Evolutionary conservation across 768 basidiomycete genomes (phyloP), one percentile per base, ranked within the genome.

Genomic region (Lentinula boryana): DNA sequence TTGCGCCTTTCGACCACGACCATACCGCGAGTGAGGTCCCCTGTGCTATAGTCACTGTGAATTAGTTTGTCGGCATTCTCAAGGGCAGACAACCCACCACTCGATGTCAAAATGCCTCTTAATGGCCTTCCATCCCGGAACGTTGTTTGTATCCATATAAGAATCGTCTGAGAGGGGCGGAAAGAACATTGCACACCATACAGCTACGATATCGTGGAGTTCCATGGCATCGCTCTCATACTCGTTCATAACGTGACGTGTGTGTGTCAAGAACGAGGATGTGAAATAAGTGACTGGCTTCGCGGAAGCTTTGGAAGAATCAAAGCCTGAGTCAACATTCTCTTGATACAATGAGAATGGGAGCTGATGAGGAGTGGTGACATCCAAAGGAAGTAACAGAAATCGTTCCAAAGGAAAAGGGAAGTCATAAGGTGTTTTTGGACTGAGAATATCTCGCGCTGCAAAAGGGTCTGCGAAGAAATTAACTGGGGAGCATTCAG

Each of bases 401-500:
- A 90, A 83, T 36, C 88, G 82, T 56, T 87, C 83, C 36, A 85
- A 74, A 2, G 87, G 89, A 15, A 91, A 63, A 3, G 87, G 89
- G 15, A 91, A 64, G 63, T 83, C 75, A 55, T 72, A 68, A 4
- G 75, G 69, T 18, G 68, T 61, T 3, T 65, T 54, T 5, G 83
- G 79, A 32, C 78, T 66, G 16, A 93, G 73, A 0, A 96, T 70
- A 54, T 88, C 82, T 52, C 84, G 81, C 4, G 89, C 92, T 2
- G 95, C 93, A 66, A 79, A 90, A 2, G 95, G 92, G 68, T 96
- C 93, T 2, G 93, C 92, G 60, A 86, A 93, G 68, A 88, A 89
- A 70, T 92, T 92, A 75, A 91, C 91, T 93, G 8, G 31, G 31
- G 23, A 38, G 16, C 16, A 38, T 59, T 48, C 31, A 32, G 21